phyloP scores from a whole-genome alignment of 805 yeast species.

The Wickerhamiella sorbophila region DNA sequence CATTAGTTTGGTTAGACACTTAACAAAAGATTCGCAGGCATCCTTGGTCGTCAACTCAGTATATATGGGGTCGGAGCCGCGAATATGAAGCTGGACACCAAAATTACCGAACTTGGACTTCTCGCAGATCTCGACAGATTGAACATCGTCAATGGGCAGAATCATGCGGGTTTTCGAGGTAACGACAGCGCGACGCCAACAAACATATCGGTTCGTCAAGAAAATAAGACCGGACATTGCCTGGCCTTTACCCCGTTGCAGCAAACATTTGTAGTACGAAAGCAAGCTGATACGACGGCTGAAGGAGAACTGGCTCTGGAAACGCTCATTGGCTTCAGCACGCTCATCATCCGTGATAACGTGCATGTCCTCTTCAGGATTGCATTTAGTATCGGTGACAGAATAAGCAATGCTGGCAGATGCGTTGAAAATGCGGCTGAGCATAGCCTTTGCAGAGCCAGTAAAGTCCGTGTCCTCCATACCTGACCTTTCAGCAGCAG shows the following conservation, averaged over 20 bases:
- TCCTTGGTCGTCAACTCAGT: constrained; percentile 45
- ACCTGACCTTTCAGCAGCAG: neutral
- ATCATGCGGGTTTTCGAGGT: constrained; percentile 71
- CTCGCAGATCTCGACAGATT: neutral
- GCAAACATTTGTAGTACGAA: constrained; percentile 38
- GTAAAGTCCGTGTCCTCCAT: neutral
- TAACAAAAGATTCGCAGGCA: neutral
- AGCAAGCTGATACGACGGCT: constrained; percentile 36
- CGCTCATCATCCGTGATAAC: constrained; percentile 29
- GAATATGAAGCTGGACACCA: constrained; percentile 54
- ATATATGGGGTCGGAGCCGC: constrained; percentile 62
- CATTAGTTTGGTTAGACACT: neutral
- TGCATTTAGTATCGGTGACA: constrained; percentile 6
- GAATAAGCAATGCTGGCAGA: constrained; percentile 7
- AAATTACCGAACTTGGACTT: constrained; percentile 31
- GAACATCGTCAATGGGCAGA: constrained; percentile 54
- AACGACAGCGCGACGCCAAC: constrained; percentile 68
- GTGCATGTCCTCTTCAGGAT: constrained; percentile 12
- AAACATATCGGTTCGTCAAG: constrained; percentile 51
- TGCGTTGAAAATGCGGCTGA: neutral
- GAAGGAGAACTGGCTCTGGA: constrained; percentile 51
- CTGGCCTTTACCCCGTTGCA: constrained; percentile 8
- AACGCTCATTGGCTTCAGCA: constrained; percentile 39
- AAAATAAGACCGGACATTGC: constrained; percentile 50
- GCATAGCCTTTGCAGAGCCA: neutral